Evolutionary conservation across 192 early-diverging fungal species (phyloP).

Genomic region (Cladochytrium replicatum): DNA sequence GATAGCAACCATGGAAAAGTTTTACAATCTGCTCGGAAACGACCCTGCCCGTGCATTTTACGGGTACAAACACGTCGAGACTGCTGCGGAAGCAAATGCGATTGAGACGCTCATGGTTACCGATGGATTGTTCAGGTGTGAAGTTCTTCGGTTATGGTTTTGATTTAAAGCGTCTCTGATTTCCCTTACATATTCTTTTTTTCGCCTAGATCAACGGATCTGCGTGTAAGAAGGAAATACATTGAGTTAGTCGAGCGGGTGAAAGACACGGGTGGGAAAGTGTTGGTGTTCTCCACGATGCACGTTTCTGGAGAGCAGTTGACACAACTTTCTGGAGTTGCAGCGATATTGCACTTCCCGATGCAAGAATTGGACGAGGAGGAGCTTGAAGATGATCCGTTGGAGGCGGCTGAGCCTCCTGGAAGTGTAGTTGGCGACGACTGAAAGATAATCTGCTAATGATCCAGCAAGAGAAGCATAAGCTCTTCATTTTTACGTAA

Average conservation of each 20-base stretch:
- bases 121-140: constrained; percentile 78
- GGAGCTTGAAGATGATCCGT: constrained; percentile 8
- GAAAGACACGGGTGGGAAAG: constrained; percentile 60
- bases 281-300: constrained; percentile 81
- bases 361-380: constrained; percentile 75
- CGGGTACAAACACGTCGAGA: constrained; percentile 73
- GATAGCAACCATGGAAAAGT: constrained; percentile 67
- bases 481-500: no score
- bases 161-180: neutral
- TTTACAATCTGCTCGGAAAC: constrained; percentile 81
- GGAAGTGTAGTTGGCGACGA: no score
- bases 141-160: constrained; percentile 3
- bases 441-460: no score
- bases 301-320: constrained; percentile 96
- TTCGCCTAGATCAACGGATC: constrained; percentile 60
- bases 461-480: no score
- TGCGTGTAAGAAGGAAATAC: constrained; percentile 74
- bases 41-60: constrained; percentile 92
- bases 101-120: constrained; percentile 84
- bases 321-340: constrained; percentile 87
- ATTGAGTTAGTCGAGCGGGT: constrained; percentile 78
- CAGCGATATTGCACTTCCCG: constrained; percentile 88
- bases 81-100: constrained; percentile 76
- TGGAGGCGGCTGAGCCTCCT: no score
- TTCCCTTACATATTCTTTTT: constrained; percentile 3